Base-by-base conservation (phyloP, 805 yeast species). In the Cyberlindnera petersonii region DNA sequence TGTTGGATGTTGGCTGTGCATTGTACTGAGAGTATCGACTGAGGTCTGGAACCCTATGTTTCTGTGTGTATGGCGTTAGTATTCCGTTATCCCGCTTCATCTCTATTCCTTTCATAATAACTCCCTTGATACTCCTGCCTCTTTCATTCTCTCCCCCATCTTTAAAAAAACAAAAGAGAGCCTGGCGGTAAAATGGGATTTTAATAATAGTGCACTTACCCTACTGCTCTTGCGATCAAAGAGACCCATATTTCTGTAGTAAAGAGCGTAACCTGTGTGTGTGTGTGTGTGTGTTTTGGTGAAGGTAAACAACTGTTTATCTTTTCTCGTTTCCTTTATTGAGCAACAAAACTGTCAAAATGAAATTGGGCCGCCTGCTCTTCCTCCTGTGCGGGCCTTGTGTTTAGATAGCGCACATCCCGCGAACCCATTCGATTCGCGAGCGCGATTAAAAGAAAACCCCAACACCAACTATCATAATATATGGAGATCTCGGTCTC, bases 21-120 rank as follows among this genome's bases (percentile, higher is more conserved):
- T 32, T 9, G 35, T 63, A 58, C 37, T 66, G 57, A 4, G 66
- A 60, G 35, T 64, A 64, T 35, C 68, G 55, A 10, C 66, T 61
- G 13, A 64, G 47, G 46, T 63, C 69, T 7, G 69, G 68, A 18
- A 59, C 64, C 39, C 53, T 52, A 24, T 53, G 40, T 28, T 43
- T 47, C 21, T 36, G 33, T 9, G 13, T 19, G 35, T 3, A 22
- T 17, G 22, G 18, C 16, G 38, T 26, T 28, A 19, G 27, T 38
- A 31, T 24, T 23, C 19, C 36, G 23, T 6, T 17, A n/a, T 20
- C n/a, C n/a, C n/a, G n/a, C n/a, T n/a, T n/a, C n/a, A n/a, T n/a
- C n/a, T n/a, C n/a, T n/a, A n/a, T n/a, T n/a, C n/a, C n/a, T n/a
- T n/a, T n/a, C n/a, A n/a, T n/a, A n/a, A n/a, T n/a, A n/a, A n/a